Base-by-base conservation (phyloP, 495 filamentous ascomycete species). In the Lasiosphaeria ovina region DNA sequence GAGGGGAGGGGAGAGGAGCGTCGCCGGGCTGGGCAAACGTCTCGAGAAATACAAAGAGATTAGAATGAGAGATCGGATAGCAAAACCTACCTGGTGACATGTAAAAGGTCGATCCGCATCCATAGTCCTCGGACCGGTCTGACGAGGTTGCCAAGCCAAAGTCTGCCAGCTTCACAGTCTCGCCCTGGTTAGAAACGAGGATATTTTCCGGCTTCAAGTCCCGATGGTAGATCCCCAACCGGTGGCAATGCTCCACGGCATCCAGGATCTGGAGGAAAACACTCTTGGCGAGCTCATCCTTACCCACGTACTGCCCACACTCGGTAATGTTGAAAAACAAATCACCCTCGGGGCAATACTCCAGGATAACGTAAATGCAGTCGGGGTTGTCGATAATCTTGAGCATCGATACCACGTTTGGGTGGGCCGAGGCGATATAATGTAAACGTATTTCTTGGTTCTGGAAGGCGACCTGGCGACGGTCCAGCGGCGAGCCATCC, bases 201-300 rank as follows among this genome's bases (percentile, higher is more conserved):
- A 99, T 90, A 76, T 99, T 98, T 79, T 99, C 94, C 38, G 94
- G 94, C 81, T 99, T 99, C 53, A 99, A 79, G 74, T 99, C 94
- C 74, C 94, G 84, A 75, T 98, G 94, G 81, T 96, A 99, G 66
- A 99, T 97, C 62, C 93, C 92, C 61, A 91, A 73, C 64, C 83
- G 84, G 77, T 99, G 94, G 84, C 94, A 98, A 73, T 91, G 89
- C 66, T 92, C 89, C 66, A 99, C 95, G 76, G 94, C 95, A 83
- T 97, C 92, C 85, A 99, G 77, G 71, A 98, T 90, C 74, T 99
- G 94, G 57, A 99, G 87, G 74, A 97, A 98, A 51, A 90, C 89
- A 55, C 80, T 81, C 76, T 87, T 93, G 83, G 88, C 91, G 77
- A 95, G 82, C 65, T 82, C 77, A 77, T 99, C 95, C 79, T 97